A percentile compares a stretch with the other conserved stretches of the same genome.
phyloP scores from a whole-genome alignment of 345 rosid species.

The Melastoma malabathricum region DNA sequence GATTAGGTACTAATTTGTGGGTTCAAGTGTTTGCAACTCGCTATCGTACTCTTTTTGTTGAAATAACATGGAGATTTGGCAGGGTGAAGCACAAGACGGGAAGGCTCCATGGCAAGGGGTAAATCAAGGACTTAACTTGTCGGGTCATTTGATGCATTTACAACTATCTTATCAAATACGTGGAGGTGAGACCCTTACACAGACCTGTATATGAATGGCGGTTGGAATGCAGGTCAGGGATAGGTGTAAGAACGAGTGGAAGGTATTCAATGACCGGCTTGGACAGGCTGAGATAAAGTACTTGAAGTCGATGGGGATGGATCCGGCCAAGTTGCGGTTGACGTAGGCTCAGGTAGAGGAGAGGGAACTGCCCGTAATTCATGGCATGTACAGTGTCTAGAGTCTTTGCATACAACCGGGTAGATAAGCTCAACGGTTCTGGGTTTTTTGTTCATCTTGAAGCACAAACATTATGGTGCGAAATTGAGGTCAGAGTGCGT shows the following conservation, averaged over 20 bases:
- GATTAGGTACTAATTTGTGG: too few relatives aligned
- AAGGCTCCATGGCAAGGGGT: constrained; percentile 97
- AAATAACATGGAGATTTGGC: constrained; percentile 1
- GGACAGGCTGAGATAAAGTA: constrained; percentile 46
- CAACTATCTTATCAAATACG: too few relatives aligned
- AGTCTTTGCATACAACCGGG: too few relatives aligned
- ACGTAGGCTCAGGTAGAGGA: constrained; percentile 1
- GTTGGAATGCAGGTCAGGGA: constrained; percentile 58
- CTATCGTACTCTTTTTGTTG: too few relatives aligned
- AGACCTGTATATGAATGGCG: background rate
- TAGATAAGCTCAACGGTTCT: too few relatives aligned
- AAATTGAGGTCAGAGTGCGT: too few relatives aligned
- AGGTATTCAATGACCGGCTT: constrained; percentile 54
- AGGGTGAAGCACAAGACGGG: constrained; percentile 76
- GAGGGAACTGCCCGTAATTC: background rate
- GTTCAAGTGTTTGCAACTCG: too few relatives aligned
- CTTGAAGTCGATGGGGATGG: constrained; percentile 21
- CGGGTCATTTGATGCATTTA: too few relatives aligned
- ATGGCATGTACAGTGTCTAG: too few relatives aligned
- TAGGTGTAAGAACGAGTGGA: constrained; percentile 83
- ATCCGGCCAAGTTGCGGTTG: constrained; percentile 23
- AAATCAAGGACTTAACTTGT: constrained; percentile 7
- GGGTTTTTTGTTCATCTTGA: too few relatives aligned
- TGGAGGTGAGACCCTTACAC: background rate
- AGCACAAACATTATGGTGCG: too few relatives aligned